phyloP scores from a whole-genome alignment of 2,329 filamentous ascomycete species.

The Orbilia javanica region DNA sequence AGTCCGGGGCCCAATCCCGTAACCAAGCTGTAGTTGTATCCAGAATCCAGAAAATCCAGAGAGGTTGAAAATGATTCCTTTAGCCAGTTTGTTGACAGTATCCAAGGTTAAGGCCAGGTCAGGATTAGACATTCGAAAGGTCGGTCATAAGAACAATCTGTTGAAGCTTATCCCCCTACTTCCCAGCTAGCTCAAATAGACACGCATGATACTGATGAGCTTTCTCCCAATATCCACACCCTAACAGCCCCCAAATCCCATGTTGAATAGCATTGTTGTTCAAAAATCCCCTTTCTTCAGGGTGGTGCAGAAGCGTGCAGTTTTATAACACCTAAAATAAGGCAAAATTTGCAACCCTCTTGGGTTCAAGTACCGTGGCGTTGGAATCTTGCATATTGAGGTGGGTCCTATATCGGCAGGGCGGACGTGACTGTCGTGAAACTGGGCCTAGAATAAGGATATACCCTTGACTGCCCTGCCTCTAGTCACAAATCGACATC shows the following conservation, averaged over 20 bases:
- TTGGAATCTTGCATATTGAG: conserved; percentile 10
- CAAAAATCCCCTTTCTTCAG: conserved; percentile 19
- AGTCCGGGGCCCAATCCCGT: too few species aligned
- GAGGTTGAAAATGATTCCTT: background rate
- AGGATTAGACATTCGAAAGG: background rate
- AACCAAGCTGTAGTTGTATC: too few species aligned
- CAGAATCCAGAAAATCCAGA: background rate
- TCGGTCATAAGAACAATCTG: conserved; percentile 22
- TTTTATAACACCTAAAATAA: conserved; percentile 33
- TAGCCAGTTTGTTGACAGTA: background rate
- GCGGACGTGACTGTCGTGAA: conserved; percentile 20
- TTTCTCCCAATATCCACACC: conserved; percentile 26
- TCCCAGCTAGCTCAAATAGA: background rate
- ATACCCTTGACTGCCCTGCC: conserved; percentile 11
- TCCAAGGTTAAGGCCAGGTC: background rate
- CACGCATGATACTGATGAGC: conserved; percentile 6
- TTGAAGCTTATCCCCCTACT: conserved; percentile 24
- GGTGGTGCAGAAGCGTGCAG: conserved; percentile 14
- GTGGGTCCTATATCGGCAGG: conserved; percentile 16
- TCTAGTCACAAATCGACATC: conserved; percentile 12
- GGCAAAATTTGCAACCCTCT: background rate
- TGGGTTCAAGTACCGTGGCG: conserved; percentile 2
- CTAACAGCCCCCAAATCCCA: conserved; percentile 28
- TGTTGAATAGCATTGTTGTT: conserved; percentile 56
- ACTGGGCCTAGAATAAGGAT: conserved; percentile 5